Conservation (phyloP, 2,329 filamentous ascomycete genomes). For the Dactylellina haptotyla region DNA sequence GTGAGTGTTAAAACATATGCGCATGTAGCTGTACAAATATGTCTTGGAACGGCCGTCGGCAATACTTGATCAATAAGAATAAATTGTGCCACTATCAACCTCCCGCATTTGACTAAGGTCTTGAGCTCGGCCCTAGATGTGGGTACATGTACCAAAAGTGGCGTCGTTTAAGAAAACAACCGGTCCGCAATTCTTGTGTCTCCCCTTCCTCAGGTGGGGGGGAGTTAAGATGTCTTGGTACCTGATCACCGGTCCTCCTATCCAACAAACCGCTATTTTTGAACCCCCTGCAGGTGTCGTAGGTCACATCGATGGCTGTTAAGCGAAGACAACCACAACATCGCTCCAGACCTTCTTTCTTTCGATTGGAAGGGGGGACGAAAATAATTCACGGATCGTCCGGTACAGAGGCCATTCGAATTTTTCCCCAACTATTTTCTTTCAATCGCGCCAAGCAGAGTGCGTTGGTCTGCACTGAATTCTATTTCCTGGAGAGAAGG, state of each 20-base stretch:
- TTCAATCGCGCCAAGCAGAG: too few relatives aligned
- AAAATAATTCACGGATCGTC: background rate
- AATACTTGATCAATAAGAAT: too few relatives aligned
- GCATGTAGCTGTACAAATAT: too few relatives aligned
- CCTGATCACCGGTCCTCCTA: constrained; percentile 15
- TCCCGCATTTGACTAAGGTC: constrained; percentile 8
- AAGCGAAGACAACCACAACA: constrained; percentile 8
- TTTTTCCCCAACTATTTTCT: too few relatives aligned
- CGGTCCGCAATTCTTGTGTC: too few relatives aligned
- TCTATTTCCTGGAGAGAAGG: background rate
- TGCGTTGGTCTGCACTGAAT: too few relatives aligned
- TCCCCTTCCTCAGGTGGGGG: background rate
- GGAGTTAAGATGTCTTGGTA: constrained; percentile 3
- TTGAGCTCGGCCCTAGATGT: background rate
- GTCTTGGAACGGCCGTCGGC: too few relatives aligned
- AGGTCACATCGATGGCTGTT: background rate
- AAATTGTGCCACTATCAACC: background rate
- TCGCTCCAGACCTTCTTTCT: background rate
- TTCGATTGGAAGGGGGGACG: background rate
- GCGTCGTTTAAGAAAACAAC: background rate
- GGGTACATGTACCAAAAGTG: too few relatives aligned
- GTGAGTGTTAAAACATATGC: too few relatives aligned
- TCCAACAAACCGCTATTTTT: constrained; percentile 7
- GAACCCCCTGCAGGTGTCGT: constrained; percentile 12
- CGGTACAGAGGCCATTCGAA: background rate